Base-by-base conservation (phyloP, 2,329 filamentous ascomycete species). In the Penicillium occitanis region DNA sequence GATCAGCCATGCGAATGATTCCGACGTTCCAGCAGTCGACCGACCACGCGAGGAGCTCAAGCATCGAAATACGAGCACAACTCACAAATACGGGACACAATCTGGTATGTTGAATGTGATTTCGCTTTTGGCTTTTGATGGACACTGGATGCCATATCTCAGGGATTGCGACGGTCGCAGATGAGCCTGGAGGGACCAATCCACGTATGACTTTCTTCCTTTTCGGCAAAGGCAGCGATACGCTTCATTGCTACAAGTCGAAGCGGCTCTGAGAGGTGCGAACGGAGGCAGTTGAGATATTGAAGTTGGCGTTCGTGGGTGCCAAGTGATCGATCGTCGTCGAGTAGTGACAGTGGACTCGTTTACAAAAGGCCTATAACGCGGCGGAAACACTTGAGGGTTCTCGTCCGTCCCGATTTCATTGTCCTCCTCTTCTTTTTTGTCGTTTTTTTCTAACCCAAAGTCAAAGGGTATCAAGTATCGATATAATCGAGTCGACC, bases 401-500 rank as follows among this genome's bases (percentile, higher is more conserved):
- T 44, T 55, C 51, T 42, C 22, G 37, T 25, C 40, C 19, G 35
- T 37, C 5, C 2, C n/a, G 37, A 22, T 22, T 6, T 57, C n/a
- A 7, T 13, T 14, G 30, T 37, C 53, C 30, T 55, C 40, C 3
- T 40, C 28, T 42, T 62, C 28, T 51, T 63, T 33, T 14, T 35
- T 42, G 13, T 53, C n/a, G 2, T 25, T 28, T 51, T n/a, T 51
- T 46, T 51, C 37, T 61, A 40, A 35, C 8, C 17, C 28, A 48
- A 37, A 14, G 2, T 37, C 11, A 61, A n/a, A 19, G 3, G 8
- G 19, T 55, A 51, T 67, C 63, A 67, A 28, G 58, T 44, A 61
- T 82, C 73, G 67, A 83, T 80, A 72, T 81, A 84, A 69, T 83
- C 81, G 70, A 84, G 77, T 64, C 79, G 79, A 70, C 75, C 80